Percentiles rank a stretch among this genome's conserved stretches.
Conservation (phyloP, 805 yeast genomes). For the Sungouiella blattae region DNA sequence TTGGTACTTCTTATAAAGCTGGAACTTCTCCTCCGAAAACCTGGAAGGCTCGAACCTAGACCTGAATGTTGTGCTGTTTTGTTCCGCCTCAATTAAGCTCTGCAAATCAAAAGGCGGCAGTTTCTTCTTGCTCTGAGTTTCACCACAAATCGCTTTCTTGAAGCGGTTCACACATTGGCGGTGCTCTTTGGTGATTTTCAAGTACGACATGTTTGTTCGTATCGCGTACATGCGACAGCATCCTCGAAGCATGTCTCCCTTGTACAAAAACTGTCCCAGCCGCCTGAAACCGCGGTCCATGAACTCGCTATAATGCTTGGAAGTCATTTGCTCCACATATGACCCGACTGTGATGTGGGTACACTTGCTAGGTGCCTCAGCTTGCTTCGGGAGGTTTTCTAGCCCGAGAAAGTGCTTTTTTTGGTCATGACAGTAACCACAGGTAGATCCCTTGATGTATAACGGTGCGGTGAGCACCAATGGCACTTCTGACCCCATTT, state of each 20-base stretch:
- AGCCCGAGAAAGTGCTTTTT: constrained; percentile 31
- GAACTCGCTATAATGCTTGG: constrained; percentile 55
- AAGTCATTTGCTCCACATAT: constrained; percentile 42
- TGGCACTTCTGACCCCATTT: too few species aligned
- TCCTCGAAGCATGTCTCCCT: constrained; percentile 62
- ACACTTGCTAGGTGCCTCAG: constrained; percentile 16
- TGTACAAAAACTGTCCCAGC: constrained; percentile 64
- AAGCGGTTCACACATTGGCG: constrained; percentile 64
- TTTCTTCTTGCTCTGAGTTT: constrained; percentile 5
- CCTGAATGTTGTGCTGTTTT: constrained; percentile 27
- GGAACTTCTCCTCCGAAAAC: constrained; percentile 56
- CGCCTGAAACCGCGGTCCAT: constrained; percentile 77
- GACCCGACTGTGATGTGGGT: constrained; percentile 33
- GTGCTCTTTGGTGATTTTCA: constrained; percentile 60
- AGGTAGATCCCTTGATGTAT: constrained; percentile 42
- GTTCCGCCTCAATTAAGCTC: constrained; percentile 40
- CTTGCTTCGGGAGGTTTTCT: constrained; percentile 20
- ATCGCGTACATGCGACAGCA: constrained; percentile 84
- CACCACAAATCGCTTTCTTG: constrained; percentile 34
- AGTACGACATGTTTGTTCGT: constrained; percentile 48
- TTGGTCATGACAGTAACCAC: constrained; percentile 72
- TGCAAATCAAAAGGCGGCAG: constrained; percentile 20
- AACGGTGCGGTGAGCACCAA: constrained; percentile 44
- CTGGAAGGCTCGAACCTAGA: constrained; percentile 53
- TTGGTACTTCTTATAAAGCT: constrained; percentile 67